Evolutionary conservation across 805 yeast genomes (phyloP).

Genomic region (Saccharomyces kudriavzevii): DNA sequence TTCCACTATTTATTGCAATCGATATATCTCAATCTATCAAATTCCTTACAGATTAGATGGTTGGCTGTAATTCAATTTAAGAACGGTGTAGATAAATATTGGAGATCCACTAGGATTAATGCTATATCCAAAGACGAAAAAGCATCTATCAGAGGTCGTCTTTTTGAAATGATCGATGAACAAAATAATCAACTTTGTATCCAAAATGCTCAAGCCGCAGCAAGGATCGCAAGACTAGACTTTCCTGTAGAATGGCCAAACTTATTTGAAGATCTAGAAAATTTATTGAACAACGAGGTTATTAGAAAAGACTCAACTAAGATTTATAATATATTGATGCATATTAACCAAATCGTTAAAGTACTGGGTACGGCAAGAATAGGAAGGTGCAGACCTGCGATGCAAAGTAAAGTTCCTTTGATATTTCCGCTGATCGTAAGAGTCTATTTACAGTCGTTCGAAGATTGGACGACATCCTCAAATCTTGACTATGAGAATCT

Average conservation of each 20-base stretch:
- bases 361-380: slow-evolving; percentile 65
- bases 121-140: slow-evolving; percentile 63
- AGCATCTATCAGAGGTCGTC: slow-evolving; percentile 44
- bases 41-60: slow-evolving; percentile 70
- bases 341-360: slow-evolving; percentile 73
- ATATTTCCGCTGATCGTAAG: slow-evolving; percentile 53
- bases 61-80: slow-evolving; percentile 80
- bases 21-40: slow-evolving; percentile 50
- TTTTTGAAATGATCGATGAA: slow-evolving; percentile 57
- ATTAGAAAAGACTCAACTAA: slow-evolving; percentile 41
- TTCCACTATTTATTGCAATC: slow-evolving; percentile 50
- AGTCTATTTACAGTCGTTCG: slow-evolving; percentile 51
- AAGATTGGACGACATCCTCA: slow-evolving; percentile 48
- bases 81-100: slow-evolving; percentile 75
- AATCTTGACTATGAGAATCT: slow-evolving; percentile 32
- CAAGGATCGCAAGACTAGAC: slow-evolving; percentile 72
- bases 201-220: slow-evolving; percentile 79
- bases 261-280: slow-evolving; percentile 57
- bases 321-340: slow-evolving; percentile 54
- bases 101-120: slow-evolving; percentile 63
- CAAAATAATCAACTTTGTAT: slow-evolving; percentile 65
- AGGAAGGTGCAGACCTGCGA: slow-evolving; percentile 71
- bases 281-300: slow-evolving; percentile 37
- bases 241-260: slow-evolving; percentile 85
- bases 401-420: slow-evolving; percentile 63